These are phyloP conservation scores for Backusella australiensis DNA, from an alignment of 192 early-diverging fungal genomes.

Conservation along the genomic window DNA sequence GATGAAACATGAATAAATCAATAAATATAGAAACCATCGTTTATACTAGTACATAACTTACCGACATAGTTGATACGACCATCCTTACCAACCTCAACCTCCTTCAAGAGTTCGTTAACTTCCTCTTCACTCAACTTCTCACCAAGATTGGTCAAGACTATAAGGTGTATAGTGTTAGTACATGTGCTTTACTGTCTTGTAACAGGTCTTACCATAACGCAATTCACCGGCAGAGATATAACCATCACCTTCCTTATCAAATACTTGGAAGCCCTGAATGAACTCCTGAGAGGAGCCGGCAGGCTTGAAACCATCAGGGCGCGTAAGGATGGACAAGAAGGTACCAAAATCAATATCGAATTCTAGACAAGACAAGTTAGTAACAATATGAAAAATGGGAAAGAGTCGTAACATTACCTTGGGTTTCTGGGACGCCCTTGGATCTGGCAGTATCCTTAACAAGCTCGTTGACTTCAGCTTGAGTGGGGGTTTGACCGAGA, in stretches of 20 bases:
- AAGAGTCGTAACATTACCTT: slow-evolving; percentile 19
- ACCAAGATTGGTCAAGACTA: slow-evolving; percentile 79
- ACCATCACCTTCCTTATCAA: slow-evolving; percentile 80
- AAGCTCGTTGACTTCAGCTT: slow-evolving; percentile 69
- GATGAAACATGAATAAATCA: background rate
- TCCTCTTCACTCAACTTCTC: slow-evolving; percentile 76
- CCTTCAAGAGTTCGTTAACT: slow-evolving; percentile 79
- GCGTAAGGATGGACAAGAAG: slow-evolving; percentile 69
- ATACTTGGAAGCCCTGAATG: slow-evolving; percentile 84
- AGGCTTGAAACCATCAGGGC: slow-evolving; percentile 70
- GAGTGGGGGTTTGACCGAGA: slow-evolving; percentile 77
- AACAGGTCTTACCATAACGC: slow-evolving; percentile 56
- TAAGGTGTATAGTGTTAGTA: background rate
- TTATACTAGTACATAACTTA: slow-evolving; percentile 21
- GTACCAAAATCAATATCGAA: slow-evolving; percentile 64
- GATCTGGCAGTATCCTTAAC: slow-evolving; percentile 37
- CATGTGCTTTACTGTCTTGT: background rate
- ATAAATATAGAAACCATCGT: background rate
- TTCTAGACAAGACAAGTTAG: slow-evolving; percentile 9
- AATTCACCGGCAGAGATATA: slow-evolving; percentile 76
- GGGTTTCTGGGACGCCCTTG: slow-evolving; percentile 17
- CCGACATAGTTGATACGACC: slow-evolving; percentile 83
- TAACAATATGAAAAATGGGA: background rate
- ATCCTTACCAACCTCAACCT: slow-evolving; percentile 69
- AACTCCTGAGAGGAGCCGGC: slow-evolving; percentile 76